These are phyloP conservation scores for Colletotrichum agaves DNA, from an alignment of 2,329 filamentous ascomycete genomes.

Conservation along the genomic window DNA sequence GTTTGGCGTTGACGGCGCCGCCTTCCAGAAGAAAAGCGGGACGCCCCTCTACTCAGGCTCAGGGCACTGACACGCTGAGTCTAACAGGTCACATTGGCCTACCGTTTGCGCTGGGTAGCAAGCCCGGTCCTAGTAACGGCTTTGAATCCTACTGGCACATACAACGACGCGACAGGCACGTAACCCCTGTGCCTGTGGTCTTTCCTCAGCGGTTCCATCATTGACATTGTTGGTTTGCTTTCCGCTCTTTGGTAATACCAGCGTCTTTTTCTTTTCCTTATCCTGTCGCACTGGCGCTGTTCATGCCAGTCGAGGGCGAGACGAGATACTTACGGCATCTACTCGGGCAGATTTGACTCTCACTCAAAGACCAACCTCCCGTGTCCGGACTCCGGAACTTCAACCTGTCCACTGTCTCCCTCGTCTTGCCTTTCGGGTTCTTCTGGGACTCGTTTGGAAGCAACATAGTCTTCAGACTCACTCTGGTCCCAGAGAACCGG, in stretches of 20 bases:
- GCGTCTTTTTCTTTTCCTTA: not conserved
- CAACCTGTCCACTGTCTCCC: not conserved
- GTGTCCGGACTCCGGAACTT: not conserved
- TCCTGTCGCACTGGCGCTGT: too few species aligned
- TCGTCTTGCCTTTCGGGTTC: not conserved
- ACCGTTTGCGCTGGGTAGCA: conserved; percentile 13
- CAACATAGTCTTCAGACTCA: not conserved
- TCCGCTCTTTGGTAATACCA: too few species aligned
- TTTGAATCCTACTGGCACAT: conserved; percentile 23
- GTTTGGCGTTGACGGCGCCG: not conserved
- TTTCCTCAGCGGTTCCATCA: not conserved
- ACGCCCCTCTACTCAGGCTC: not conserved
- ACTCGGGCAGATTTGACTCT: too few species aligned
- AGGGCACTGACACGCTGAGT: conserved; percentile 6
- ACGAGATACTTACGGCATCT: too few species aligned
- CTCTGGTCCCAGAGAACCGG: not conserved
- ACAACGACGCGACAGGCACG: not conserved
- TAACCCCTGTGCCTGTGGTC: not conserved
- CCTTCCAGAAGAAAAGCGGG: not conserved
- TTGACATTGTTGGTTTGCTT: conserved; percentile 1
- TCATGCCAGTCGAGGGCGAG: too few species aligned
- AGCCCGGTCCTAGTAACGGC: conserved; percentile 14
- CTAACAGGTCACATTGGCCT: conserved; percentile 19
- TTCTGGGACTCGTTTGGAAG: not conserved
- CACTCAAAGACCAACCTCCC: not conserved